phyloP scores from a whole-genome alignment of 176 grass and related monocot species.

The Phyllostachys edulis region DNA sequence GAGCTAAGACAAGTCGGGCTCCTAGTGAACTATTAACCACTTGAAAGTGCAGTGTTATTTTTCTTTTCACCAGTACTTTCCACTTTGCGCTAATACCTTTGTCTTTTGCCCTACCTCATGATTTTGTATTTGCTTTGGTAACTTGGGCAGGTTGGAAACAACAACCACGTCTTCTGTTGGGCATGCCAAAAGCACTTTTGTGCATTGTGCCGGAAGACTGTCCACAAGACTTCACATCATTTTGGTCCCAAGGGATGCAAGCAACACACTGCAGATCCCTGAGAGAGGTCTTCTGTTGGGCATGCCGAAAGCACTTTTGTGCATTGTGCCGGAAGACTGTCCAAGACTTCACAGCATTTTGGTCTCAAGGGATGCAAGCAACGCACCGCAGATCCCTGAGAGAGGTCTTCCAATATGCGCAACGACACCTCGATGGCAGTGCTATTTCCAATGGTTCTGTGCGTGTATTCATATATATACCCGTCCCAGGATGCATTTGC shows the following conservation, averaged over 20 bases:
- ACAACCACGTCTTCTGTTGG: constrained; percentile 80
- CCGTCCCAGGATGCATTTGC: neutral
- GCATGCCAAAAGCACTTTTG: constrained; percentile 72
- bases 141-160: constrained; percentile 63
- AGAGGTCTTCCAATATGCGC: neutral
- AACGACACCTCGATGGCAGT: neutral
- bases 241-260: constrained; percentile 76
- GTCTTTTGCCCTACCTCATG: neutral
- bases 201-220: constrained; percentile 60
- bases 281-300: constrained; percentile 61
- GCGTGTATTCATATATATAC: neutral
- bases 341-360: constrained; percentile 54
- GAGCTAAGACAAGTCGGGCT: neutral
- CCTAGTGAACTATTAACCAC: neutral
- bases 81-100: neutral
- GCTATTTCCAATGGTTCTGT: constrained; percentile 2
- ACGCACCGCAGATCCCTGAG: constrained; percentile 57
- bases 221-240: constrained; percentile 57
- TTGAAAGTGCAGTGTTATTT: neutral
- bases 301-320: constrained; percentile 69
- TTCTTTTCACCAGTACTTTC: neutral
- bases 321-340: constrained; percentile 63
- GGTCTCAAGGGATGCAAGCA: constrained; percentile 79
- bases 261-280: constrained; percentile 63
- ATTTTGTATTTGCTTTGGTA: constrained; percentile 23